A percentile compares a stretch with the other conserved stretches of the same genome.
Evolutionary conservation across 768 basidiomycete genomes (phyloP).

Genomic region (Coprinopsis strossmayeri): DNA sequence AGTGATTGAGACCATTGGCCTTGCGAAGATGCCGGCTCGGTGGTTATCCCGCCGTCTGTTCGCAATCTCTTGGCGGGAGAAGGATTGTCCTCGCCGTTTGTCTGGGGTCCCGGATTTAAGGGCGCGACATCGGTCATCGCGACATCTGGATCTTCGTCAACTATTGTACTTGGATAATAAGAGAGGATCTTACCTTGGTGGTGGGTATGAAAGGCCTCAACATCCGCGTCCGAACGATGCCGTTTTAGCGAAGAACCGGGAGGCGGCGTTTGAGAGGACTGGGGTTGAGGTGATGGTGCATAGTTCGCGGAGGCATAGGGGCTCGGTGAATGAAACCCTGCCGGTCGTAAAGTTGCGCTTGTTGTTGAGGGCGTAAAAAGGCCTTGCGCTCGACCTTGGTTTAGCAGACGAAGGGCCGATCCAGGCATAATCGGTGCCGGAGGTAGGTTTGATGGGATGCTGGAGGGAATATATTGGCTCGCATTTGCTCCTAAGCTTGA

Average conservation of each 20-base stretch:
- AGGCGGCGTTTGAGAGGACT: slow-evolving; percentile 44
- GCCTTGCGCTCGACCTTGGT: slow-evolving; percentile 82
- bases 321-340: slow-evolving; percentile 48
- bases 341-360: slow-evolving; percentile 37
- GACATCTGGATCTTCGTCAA: slow-evolving; percentile 27
- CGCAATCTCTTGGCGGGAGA: slow-evolving; percentile 70
- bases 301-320: slow-evolving; percentile 39
- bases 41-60: slow-evolving; percentile 38
- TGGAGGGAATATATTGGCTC: slow-evolving; percentile 31
- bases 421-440: slow-evolving; percentile 87
- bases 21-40: slow-evolving; percentile 27
- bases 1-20: slow-evolving; percentile 25
- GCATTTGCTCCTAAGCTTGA: slow-evolving; percentile 43
- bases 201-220: slow-evolving; percentile 26
- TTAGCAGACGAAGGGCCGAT: slow-evolving; percentile 74
- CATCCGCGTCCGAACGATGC: slow-evolving; percentile 50
- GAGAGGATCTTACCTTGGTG: slow-evolving; percentile 15
- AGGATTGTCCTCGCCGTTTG: slow-evolving; percentile 55
- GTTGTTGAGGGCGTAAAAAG: slow-evolving; percentile 83
- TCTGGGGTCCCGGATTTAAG: slow-evolving; percentile 40
- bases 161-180: not conserved
- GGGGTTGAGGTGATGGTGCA: slow-evolving; percentile 41
- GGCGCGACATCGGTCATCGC: slow-evolving; percentile 43
- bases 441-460: slow-evolving; percentile 51
- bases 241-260: slow-evolving; percentile 33